phyloP scores from a whole-genome alignment of 1,139 yeast species.

The Kodamaea sp. region DNA sequence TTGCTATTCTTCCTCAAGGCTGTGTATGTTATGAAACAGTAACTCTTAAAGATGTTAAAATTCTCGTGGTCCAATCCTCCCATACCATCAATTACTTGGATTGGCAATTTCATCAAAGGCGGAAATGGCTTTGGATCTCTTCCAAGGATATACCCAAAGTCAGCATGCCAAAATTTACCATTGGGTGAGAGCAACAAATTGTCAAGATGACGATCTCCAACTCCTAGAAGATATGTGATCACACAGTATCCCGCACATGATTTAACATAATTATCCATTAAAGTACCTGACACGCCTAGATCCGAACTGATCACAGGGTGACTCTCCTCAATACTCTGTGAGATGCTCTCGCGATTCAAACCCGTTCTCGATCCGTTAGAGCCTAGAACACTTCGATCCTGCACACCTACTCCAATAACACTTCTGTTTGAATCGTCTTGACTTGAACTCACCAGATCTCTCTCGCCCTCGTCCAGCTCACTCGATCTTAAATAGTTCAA shows the following conservation, averaged over 20 bases:
- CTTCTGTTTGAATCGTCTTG: background rate
- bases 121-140: constrained; percentile 98
- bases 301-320: constrained; percentile 42
- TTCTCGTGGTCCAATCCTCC: constrained; percentile 89
- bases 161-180: constrained; percentile 94
- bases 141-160: constrained; percentile 94
- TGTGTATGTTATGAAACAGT: constrained; percentile 92
- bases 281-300: constrained; percentile 70
- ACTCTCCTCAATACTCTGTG: constrained; percentile 1
- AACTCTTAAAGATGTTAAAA: constrained; percentile 82
- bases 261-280: constrained; percentile 91
- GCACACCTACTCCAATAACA: background rate
- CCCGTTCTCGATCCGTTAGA: background rate
- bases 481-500: constrained; percentile 60
- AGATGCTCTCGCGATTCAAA: background rate
- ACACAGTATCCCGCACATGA: constrained; percentile 99
- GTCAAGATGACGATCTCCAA: constrained; percentile 96
- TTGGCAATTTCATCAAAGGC: constrained; percentile 95
- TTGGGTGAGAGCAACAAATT: constrained; percentile 68
- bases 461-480: constrained; percentile 1
- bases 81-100: constrained; percentile 96
- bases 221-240: constrained; percentile 89
- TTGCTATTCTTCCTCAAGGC: constrained; percentile 88
- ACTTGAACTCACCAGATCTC: background rate
- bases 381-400: background rate